Evolutionary conservation across 129 eudicot genomes (phyloP).

Genomic region (Kitagawia praeruptora): DNA sequence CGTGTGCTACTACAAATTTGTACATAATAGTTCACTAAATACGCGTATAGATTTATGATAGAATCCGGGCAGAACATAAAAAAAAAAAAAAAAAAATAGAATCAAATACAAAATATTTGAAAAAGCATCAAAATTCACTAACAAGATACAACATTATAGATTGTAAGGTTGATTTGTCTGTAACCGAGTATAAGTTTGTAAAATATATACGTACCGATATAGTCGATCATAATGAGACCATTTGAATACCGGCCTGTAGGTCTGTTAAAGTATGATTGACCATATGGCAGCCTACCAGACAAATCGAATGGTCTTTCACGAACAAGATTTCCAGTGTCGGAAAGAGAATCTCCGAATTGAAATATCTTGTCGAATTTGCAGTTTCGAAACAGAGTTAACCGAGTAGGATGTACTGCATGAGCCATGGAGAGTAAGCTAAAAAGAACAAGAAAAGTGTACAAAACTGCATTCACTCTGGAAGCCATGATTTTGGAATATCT

Average conservation of each 20-base stretch:
- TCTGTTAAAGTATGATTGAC: conserved; percentile 4
- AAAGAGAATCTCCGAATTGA: conserved; percentile 25
- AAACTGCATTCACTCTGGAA: background rate
- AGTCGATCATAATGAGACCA: conserved; percentile 21
- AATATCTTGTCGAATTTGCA: conserved; percentile 15
- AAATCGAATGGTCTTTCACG: background rate
- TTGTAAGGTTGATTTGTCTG: no score
- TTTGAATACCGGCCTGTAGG: conserved; percentile 26
- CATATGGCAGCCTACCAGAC: conserved; percentile 21
- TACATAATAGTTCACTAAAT: no score
- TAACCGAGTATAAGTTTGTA: no score
- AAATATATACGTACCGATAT: background rate
- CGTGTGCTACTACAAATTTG: no score
- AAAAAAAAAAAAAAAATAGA: no score
- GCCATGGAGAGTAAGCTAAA: background rate
- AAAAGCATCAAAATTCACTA: no score
- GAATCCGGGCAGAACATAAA: no score
- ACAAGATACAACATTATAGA: no score
- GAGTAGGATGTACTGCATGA: background rate
- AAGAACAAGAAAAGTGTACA: background rate
- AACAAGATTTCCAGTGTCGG: conserved; percentile 26
- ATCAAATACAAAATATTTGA: no score
- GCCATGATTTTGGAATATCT: background rate
- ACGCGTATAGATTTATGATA: no score
- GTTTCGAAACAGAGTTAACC: background rate